Conservation (phyloP, 2,329 filamentous ascomycete genomes). For the Colletotrichum lini region DNA sequence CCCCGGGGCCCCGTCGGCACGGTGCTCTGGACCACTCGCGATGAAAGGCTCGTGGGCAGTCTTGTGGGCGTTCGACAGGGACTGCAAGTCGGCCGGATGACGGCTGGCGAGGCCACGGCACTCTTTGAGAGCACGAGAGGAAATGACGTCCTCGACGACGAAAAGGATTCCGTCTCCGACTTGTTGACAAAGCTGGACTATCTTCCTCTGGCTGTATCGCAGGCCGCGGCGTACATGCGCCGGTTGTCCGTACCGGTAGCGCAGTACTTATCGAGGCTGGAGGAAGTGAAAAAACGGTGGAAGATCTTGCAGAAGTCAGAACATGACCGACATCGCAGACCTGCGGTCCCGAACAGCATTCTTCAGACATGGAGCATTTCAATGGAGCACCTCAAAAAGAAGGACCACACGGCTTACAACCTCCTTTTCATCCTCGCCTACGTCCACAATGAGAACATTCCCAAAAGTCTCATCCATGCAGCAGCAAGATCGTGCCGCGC, state of each 20-base stretch:
- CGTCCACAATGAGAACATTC: neutral
- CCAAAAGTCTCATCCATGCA: neutral
- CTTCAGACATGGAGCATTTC: neutral
- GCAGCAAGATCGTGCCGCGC: neutral
- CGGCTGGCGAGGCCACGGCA: neutral
- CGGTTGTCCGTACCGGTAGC: neutral
- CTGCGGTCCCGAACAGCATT: neutral
- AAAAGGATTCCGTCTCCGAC: neutral
- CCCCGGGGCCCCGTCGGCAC: neutral
- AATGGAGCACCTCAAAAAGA: neutral
- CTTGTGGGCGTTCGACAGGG: neutral
- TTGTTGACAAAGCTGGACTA: neutral
- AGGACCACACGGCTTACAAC: neutral
- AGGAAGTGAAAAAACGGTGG: neutral
- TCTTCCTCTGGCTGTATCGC: neutral
- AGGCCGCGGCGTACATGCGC: neutral
- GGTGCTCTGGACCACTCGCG: neutral
- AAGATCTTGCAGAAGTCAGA: neutral
- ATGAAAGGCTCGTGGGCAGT: neutral
- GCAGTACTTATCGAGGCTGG: neutral
- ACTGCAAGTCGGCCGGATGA: neutral
- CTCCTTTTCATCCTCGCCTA: neutral
- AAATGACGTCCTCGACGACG: neutral
- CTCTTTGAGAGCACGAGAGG: neutral
- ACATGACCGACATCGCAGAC: neutral